A percentile compares a stretch with the other conserved stretches of the same genome.
Evolutionary conservation across 345 rosid genomes (phyloP).

Genomic region (Murraya koenigii): DNA sequence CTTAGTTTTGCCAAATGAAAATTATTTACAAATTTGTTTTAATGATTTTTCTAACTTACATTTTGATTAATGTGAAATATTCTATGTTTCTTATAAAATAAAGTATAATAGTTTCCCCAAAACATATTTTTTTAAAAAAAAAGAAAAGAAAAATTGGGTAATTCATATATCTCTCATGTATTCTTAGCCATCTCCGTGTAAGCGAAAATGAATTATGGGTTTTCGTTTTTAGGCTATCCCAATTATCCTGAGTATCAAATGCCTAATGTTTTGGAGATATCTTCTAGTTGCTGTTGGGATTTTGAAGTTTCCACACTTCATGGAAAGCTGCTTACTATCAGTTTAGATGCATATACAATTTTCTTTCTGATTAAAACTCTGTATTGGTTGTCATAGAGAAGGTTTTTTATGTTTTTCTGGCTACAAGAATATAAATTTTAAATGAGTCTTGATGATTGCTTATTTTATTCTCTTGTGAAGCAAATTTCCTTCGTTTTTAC

Average conservation of each 20-base stretch:
- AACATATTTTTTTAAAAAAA: no score
- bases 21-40: background rate
- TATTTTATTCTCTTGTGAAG: background rate
- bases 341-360: background rate
- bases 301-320: background rate
- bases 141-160: no score
- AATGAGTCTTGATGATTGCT: background rate
- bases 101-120: background rate
- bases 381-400: background rate
- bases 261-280: background rate
- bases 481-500: background rate
- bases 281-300: background rate
- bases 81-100: background rate
- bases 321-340: background rate
- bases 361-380: background rate
- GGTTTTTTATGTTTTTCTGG: background rate
- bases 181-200: background rate
- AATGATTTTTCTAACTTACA: background rate
- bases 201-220: no score
- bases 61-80: background rate
- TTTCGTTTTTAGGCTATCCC: background rate
- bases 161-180: background rate
- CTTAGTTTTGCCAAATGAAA: background rate
- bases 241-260: background rate
- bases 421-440: background rate